These are phyloP conservation scores for Grammothele lineata DNA, from an alignment of 768 basidiomycete species.

Conservation along the genomic window DNA sequence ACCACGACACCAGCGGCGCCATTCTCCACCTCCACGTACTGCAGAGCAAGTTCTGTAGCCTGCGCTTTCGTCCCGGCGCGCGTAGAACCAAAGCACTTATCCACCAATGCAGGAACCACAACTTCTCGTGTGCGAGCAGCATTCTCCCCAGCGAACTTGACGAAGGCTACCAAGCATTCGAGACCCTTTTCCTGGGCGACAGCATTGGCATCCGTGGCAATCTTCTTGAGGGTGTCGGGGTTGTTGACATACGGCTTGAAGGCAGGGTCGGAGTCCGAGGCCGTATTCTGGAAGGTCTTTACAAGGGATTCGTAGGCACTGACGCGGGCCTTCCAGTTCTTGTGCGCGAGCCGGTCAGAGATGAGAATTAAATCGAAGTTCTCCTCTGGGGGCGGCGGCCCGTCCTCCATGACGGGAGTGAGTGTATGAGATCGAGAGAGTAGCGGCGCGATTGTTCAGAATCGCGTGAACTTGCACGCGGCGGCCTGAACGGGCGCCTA, in stretches of 20 bases:
- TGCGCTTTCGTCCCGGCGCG: constrained; percentile 88
- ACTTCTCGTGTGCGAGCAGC: constrained; percentile 75
- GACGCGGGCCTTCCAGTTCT: constrained; percentile 98
- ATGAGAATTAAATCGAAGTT: constrained; percentile 83
- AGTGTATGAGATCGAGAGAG: constrained; percentile 10
- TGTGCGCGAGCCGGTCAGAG: constrained; percentile 80
- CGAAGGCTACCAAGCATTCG: constrained; percentile 79
- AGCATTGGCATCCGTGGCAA: constrained; percentile 87
- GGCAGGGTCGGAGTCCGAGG: constrained; percentile 89
- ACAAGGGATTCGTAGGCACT: constrained; percentile 87
- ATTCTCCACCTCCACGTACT: constrained; percentile 95
- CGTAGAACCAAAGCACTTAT: constrained; percentile 92
- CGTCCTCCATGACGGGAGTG: constrained; percentile 60
- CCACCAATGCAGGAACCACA: constrained; percentile 88
- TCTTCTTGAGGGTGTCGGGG: constrained; percentile 76
- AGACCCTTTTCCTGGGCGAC: constrained; percentile 98
- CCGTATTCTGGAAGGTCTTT: constrained; percentile 83
- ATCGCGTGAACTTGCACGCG: constrained; percentile 7
- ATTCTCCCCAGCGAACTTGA: constrained; percentile 90
- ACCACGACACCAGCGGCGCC: constrained; percentile 84
- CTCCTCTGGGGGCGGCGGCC: constrained; percentile 87
- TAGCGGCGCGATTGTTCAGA: constrained; percentile 6
- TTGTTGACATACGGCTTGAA: constrained; percentile 87
- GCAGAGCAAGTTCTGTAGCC: constrained; percentile 77
- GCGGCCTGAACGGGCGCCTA: constrained; percentile 11